A percentile compares a stretch with the other conserved stretches of the same genome.
Evolutionary conservation across 345 rosid genomes (phyloP).

Genomic region (Odontarrhena argentea): DNA sequence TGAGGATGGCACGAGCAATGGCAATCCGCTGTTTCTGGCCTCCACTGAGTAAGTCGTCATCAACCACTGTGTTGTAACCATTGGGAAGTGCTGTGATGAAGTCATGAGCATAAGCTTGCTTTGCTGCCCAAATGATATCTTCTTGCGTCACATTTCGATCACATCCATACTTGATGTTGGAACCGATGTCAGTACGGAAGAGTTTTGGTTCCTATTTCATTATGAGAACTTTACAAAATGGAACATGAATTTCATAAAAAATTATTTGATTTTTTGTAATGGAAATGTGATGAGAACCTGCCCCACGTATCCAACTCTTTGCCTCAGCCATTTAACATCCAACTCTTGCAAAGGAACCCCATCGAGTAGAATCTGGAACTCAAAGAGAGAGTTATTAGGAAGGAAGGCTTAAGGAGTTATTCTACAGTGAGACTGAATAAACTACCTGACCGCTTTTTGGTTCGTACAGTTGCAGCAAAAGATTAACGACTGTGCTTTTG

Average conservation of each 20-base stretch:
- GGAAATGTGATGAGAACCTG: constrained; percentile 56
- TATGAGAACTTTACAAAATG: constrained; percentile 16
- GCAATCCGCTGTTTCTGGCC: constrained; percentile 99
- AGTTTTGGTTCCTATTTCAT: constrained; percentile 83
- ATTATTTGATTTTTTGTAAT: constrained; percentile 7
- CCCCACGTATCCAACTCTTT: constrained; percentile 84
- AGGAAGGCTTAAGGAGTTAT: constrained; percentile 11
- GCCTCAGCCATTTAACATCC: constrained; percentile 91
- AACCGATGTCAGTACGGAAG: constrained; percentile 83
- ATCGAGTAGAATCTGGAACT: constrained; percentile 75
- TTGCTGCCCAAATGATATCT: constrained; percentile 90
- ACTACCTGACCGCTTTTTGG: constrained; percentile 92
- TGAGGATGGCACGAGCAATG: constrained; percentile 90
- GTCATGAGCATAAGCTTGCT: constrained; percentile 90
- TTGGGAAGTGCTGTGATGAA: constrained; percentile 81
- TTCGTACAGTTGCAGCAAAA: constrained; percentile 82
- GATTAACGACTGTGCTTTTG: constrained; percentile 89
- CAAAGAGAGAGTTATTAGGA: constrained; percentile 15
- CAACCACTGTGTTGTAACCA: constrained; percentile 84
- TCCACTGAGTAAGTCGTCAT: constrained; percentile 97
- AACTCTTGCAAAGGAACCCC: constrained; percentile 74
- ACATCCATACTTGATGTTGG: constrained; percentile 91
- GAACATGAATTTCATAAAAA: constrained; percentile 10
- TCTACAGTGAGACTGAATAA: constrained; percentile 13
- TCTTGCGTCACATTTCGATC: constrained; percentile 57